phyloP scores from a whole-genome alignment of 257 asterid species.

The Echites panduratus region DNA sequence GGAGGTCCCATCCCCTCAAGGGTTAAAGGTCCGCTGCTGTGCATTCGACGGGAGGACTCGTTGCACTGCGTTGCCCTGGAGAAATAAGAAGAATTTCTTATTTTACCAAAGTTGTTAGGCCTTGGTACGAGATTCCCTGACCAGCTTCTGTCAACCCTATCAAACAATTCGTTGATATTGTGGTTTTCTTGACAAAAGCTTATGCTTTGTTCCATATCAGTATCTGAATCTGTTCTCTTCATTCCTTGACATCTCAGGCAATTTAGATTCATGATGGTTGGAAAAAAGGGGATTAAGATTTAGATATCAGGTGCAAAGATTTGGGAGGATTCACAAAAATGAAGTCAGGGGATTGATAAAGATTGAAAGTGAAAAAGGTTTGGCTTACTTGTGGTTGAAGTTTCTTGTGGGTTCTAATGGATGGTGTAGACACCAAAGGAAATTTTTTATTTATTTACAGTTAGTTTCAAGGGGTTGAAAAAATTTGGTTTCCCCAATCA shows the following conservation, averaged over 20 bases:
- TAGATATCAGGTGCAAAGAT: background rate
- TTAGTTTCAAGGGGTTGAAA: background rate
- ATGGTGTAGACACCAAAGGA: background rate
- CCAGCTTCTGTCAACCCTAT: conserved; percentile 35
- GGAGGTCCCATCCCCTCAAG: conserved; percentile 19
- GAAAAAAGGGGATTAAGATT: background rate
- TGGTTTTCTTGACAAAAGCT: too few species aligned
- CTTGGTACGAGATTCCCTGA: conserved; percentile 33
- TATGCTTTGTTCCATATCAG: background rate
- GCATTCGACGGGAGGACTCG: background rate
- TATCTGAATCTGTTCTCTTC: conserved; percentile 17
- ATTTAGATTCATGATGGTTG: conserved; percentile 19
- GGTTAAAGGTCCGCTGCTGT: conserved; percentile 7
- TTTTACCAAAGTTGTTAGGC: background rate
- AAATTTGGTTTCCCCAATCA: background rate
- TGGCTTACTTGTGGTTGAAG: background rate
- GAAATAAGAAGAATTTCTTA: conserved; percentile 11
- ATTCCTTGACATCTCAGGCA: conserved; percentile 21
- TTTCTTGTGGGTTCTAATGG: conserved; percentile 1
- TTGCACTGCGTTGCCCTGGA: background rate
- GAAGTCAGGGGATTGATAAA: background rate
- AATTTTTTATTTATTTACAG: background rate
- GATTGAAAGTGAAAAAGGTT: background rate
- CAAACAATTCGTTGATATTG: conserved; percentile 14
- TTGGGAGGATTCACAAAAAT: background rate